Evolutionary conservation across 352 stramenopile species (phyloP), one percentile per base, ranked within the genome.

Genomic region (Phytophthora syringae): DNA sequence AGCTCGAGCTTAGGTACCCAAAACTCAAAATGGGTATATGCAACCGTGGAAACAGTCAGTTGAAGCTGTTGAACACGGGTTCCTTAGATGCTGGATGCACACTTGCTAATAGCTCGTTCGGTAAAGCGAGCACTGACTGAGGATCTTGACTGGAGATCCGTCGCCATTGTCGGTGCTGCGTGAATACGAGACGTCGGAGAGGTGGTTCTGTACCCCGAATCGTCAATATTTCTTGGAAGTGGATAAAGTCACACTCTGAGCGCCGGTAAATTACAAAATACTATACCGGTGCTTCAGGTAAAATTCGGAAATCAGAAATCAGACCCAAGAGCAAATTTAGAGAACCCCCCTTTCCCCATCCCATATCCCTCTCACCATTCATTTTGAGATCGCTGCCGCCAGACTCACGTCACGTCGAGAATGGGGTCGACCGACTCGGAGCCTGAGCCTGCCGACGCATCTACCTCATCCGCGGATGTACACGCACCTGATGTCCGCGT

Each of bases 81-180:
- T 48, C 16, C 22, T 40, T 58, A 22, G 20, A 6, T 4, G 36
- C 18, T 24, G 27, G n/a, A 11, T 27, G 7, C n/a, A 18, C 13
- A 48, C 20, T 39, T 30, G 18, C 39, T 15, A 6, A 12, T 2
- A 28, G 37, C 3, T 52, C 32, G 20, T 11, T 47, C 50, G 18
- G 3, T 24, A 37, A 47, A 72, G 5, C 52, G 11, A 28, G 2
- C 47, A 51, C 62, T 70, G 47, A 15, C 32, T 6, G 54, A 66
- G 3, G 43, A 67, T 20, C 47, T 60, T 21, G 62, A 70, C 18
- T 56, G 54, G 21, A 53, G 34, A 24, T 73, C 64, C 16, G 64
- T 73, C 11, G 32, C 57, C 42, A 60, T 53, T 12, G 64, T 73
- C 13, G 64, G 60, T 15, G 58, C 64, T 25, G 16, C 22, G 40